Conservation (phyloP, 768 basidiomycete genomes). For the Pleurotus tuber-regium region DNA sequence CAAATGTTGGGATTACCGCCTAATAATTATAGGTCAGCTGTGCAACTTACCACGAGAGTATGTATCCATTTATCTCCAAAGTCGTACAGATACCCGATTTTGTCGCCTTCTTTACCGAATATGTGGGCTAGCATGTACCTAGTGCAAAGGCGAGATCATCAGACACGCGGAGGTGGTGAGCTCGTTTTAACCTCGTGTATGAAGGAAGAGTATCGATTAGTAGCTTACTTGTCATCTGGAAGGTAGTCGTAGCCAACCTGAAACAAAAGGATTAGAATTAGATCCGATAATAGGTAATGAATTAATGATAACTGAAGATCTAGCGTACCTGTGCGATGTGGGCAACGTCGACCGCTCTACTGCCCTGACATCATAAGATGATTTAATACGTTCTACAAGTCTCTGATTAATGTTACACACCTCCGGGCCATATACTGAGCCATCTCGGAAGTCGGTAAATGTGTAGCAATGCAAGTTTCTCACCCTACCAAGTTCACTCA, state of each 20-base stretch:
- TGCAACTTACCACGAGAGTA: constrained; percentile 20
- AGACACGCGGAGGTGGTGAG: background rate
- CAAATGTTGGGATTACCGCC: no score
- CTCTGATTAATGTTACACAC: constrained; percentile 14
- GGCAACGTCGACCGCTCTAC: constrained; percentile 17
- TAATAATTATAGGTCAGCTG: no score
- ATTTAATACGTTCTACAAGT: background rate
- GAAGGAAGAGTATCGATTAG: background rate
- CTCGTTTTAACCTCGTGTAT: no score
- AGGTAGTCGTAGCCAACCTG: constrained; percentile 29
- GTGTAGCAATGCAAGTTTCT: constrained; percentile 29
- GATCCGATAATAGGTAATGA: no score
- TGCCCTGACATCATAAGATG: constrained; percentile 7
- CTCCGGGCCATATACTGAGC: constrained; percentile 29
- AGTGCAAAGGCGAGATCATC: background rate
- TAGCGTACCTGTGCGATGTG: constrained; percentile 18
- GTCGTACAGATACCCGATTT: constrained; percentile 30
- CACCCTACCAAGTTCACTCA: constrained; percentile 16
- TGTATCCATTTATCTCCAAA: constrained; percentile 31
- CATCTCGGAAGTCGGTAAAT: constrained; percentile 31
- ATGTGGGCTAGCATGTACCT: constrained; percentile 24
- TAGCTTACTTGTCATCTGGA: constrained; percentile 24
- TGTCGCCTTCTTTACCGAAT: constrained; percentile 26
- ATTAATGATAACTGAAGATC: no score
- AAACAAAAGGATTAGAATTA: background rate